A percentile compares a stretch with the other conserved stretches of the same genome.
Conservation (phyloP, 331 rosid genomes). For the Erythrophleum ivorense region DNA sequence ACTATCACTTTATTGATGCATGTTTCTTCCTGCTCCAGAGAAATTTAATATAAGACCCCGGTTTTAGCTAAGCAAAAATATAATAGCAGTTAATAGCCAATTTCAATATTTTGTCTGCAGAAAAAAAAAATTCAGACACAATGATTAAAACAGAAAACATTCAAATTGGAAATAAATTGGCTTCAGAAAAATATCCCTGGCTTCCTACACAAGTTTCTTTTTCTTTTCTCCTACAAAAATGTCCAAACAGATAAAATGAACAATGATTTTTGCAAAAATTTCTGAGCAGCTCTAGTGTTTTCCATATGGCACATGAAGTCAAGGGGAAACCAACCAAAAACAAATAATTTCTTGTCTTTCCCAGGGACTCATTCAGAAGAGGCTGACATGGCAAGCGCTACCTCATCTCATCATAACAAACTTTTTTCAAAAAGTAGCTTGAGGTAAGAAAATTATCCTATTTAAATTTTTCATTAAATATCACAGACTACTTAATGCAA, state of each 20-base stretch:
- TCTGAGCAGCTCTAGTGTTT: background rate
- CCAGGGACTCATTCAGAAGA: too few species aligned
- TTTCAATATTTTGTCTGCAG: background rate
- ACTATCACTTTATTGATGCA: conserved; percentile 45
- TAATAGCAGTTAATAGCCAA: conserved; percentile 10
- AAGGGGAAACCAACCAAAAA: background rate
- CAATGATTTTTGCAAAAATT: background rate
- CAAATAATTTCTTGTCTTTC: background rate
- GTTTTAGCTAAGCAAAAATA: background rate
- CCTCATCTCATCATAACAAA: too few species aligned
- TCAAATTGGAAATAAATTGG: conserved; percentile 6
- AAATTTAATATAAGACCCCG: background rate
- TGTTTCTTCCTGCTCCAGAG: conserved; percentile 61
- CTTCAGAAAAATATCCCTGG: background rate
- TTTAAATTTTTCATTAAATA: too few species aligned
- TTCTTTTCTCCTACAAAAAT: background rate
- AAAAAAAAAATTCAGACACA: background rate
- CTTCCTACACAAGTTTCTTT: background rate
- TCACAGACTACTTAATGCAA: too few species aligned
- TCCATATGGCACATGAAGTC: background rate
- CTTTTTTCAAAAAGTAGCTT: too few species aligned
- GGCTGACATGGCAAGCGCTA: too few species aligned
- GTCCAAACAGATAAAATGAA: background rate
- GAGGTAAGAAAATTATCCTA: too few species aligned
- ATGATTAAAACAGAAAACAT: conserved; percentile 7